Evolutionary conservation across 176 grass and related monocot genomes (phyloP).

Genomic region (Aechmea fasciata): DNA sequence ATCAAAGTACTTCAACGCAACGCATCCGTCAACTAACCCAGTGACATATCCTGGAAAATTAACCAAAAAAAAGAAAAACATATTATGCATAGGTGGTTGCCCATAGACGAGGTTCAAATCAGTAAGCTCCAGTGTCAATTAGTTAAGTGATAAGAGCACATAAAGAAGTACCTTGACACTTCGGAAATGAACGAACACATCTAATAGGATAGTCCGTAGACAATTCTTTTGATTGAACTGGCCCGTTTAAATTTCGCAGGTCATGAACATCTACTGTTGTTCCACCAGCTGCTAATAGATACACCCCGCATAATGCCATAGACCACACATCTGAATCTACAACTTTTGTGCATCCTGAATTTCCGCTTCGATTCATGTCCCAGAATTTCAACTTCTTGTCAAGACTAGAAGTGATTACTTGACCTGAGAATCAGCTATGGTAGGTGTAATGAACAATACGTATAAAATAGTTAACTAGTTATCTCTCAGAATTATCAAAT

Average conservation of each 20-base stretch:
- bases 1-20: conserved; percentile 60
- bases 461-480: neutral
- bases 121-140: too few relatives aligned
- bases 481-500: too few relatives aligned
- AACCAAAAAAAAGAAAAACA: conserved; percentile 11
- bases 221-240: conserved; percentile 36
- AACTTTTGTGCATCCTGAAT: conserved; percentile 5
- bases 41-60: conserved; percentile 35
- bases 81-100: too few relatives aligned
- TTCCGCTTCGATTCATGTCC: conserved; percentile 35
- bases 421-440: conserved; percentile 33
- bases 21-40: conserved; percentile 47
- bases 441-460: conserved; percentile 10
- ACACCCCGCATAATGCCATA: conserved; percentile 44
- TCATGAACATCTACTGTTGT: conserved; percentile 47
- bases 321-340: conserved; percentile 44
- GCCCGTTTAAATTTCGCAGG: conserved; percentile 40
- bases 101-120: too few relatives aligned
- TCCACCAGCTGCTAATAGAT: conserved; percentile 43
- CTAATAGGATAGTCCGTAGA: conserved; percentile 35
- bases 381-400: conserved; percentile 58
- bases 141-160: too few relatives aligned
- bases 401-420: conserved; percentile 36
- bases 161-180: conserved; percentile 37
- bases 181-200: conserved; percentile 42